Percentiles rank a stretch among this genome's conserved stretches.
These are phyloP conservation scores for Aspergillus pseudonomiae DNA, from an alignment of 2,329 filamentous ascomycete species.

Conservation along the genomic window DNA sequence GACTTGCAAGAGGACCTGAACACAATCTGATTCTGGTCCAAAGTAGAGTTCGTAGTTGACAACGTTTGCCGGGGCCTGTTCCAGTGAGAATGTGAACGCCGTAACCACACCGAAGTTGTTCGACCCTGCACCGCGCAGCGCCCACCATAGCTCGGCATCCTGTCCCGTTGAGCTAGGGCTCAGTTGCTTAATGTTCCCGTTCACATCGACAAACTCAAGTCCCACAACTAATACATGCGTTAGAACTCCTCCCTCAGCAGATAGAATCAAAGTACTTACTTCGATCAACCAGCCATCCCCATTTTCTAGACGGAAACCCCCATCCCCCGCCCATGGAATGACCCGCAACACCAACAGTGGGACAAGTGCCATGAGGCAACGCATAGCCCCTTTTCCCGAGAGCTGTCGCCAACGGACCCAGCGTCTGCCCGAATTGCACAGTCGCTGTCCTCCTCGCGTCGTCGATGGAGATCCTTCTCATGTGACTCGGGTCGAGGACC, in stretches of 20 bases:
- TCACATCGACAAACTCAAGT: conserved; percentile 7
- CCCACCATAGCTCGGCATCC: conserved; percentile 14
- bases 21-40: conserved; percentile 8
- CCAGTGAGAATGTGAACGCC: conserved; percentile 9
- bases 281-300: conserved; percentile 15
- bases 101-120: conserved; percentile 14
- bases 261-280: conserved; percentile 1
- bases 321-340: conserved; percentile 13
- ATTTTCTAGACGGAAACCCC: conserved; percentile 12
- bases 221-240: conserved; percentile 1
- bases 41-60: conserved; percentile 14
- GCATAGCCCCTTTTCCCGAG: conserved; percentile 10
- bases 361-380: conserved; percentile 15
- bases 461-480: conserved; percentile 10
- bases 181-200: conserved; percentile 4
- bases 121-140: conserved; percentile 11
- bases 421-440: conserved; percentile 8
- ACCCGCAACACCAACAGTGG: conserved; percentile 9
- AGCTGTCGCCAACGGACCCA: conserved; percentile 7
- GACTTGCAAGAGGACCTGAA: conserved; percentile 8
- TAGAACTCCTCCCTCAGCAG: background rate
- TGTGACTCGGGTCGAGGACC: conserved; percentile 10
- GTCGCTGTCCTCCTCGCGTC: background rate
- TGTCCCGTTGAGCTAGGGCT: background rate
- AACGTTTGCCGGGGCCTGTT: conserved; percentile 4